Evolutionary conservation across 2,329 filamentous ascomycete genomes (phyloP).

Genomic region (Pseudocercospora eumusae): DNA sequence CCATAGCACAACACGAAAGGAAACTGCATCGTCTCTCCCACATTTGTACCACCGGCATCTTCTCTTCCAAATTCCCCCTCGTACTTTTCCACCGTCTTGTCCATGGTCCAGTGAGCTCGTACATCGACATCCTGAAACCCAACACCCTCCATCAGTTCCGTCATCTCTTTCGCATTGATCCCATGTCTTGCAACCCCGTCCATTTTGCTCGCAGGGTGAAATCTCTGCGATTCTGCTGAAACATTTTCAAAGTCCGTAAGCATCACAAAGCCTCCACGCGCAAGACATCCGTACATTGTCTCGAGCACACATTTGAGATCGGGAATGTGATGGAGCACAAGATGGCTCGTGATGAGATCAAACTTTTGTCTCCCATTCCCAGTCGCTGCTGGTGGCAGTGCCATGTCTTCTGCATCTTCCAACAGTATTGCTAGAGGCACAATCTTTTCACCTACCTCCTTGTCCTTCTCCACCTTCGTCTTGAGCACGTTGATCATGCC

Average conservation of each 20-base stretch:
- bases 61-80: constrained; percentile 34
- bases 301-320: constrained; percentile 28
- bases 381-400: constrained; percentile 22
- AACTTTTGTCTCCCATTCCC: constrained; percentile 26
- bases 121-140: constrained; percentile 31
- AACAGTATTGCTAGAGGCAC: constrained; percentile 30
- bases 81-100: constrained; percentile 34
- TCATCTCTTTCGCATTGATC: constrained; percentile 29
- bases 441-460: constrained; percentile 27
- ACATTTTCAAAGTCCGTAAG: constrained; percentile 35
- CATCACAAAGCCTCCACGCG: constrained; percentile 29
- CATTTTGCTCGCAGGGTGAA: constrained; percentile 32
- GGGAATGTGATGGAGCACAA: constrained; percentile 34
- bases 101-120: constrained; percentile 31
- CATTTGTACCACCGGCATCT: no score
- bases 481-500: constrained; percentile 34
- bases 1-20: constrained; percentile 34
- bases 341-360: constrained; percentile 33
- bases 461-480: constrained; percentile 24
- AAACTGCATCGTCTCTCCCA: constrained; percentile 32
- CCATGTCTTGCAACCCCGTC: constrained; percentile 33
- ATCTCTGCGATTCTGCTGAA: constrained; percentile 31
- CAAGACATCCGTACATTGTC: constrained; percentile 32
- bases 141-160: constrained; percentile 23
- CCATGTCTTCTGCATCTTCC: constrained; percentile 30